A percentile compares a stretch with the other conserved stretches of the same genome.
These are phyloP conservation scores for Nepenthes gracilis DNA, from an alignment of 148 eudicot species.

Conservation along the genomic window DNA sequence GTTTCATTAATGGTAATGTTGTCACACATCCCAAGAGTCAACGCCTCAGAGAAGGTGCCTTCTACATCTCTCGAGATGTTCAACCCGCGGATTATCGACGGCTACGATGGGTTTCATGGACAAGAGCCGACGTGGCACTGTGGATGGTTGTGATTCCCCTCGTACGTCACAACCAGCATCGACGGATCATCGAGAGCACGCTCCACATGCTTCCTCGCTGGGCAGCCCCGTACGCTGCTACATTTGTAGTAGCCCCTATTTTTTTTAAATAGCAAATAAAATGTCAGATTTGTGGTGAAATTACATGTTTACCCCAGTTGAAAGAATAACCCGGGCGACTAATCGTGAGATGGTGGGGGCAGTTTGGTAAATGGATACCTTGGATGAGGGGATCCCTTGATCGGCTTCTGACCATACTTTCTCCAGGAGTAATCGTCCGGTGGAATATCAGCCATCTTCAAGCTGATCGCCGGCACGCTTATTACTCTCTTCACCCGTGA, in stretches of 20 bases:
- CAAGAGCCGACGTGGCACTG: too few species aligned
- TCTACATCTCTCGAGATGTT: too few species aligned
- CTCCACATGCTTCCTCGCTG: constrained; percentile 67
- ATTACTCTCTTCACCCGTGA: constrained; percentile 55
- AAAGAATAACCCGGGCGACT: not conserved
- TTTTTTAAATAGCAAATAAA: not conserved
- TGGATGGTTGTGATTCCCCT: constrained; percentile 3
- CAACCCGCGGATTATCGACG: too few species aligned
- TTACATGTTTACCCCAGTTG: not conserved
- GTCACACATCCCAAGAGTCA: too few species aligned
- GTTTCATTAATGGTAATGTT: too few species aligned
- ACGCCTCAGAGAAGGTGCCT: too few species aligned
- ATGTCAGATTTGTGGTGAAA: not conserved
- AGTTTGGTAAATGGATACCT: constrained; percentile 18
- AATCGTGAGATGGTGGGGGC: not conserved
- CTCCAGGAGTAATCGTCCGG: constrained; percentile 72
- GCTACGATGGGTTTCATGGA: too few species aligned
- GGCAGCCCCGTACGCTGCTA: constrained; percentile 63
- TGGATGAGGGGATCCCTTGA: constrained; percentile 36
- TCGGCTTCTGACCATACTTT: constrained; percentile 42
- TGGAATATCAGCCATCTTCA: constrained; percentile 9
- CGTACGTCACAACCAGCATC: constrained; percentile 35
- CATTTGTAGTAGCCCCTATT: constrained; percentile 71
- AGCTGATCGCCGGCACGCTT: constrained; percentile 46
- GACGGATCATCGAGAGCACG: constrained; percentile 49